Evolutionary conservation across 108 stramenopile genomes (phyloP).

Genomic region (Chaetoceros muelleri): DNA sequence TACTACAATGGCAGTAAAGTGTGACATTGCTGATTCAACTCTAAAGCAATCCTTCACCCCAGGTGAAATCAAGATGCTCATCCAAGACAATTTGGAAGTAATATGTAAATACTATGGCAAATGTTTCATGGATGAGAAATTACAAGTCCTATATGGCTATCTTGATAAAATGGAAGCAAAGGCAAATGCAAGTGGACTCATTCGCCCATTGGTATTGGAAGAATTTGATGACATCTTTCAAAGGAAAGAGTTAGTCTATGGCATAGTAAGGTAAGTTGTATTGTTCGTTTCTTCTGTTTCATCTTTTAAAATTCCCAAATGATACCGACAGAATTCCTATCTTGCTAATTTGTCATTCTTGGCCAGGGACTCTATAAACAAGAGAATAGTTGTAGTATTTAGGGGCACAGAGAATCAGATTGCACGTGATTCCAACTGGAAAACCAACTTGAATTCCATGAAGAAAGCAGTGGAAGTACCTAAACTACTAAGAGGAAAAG

Average conservation of each 20-base stretch:
- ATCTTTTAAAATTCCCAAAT: too few relatives aligned
- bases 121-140: not conserved
- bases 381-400: constrained; percentile 26
- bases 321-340: too few relatives aligned
- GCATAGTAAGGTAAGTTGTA: too few relatives aligned
- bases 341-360: too few relatives aligned
- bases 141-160: not conserved
- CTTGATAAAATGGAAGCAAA: not conserved
- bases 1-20: too few relatives aligned
- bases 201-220: not conserved
- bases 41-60: not conserved
- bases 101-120: not conserved
- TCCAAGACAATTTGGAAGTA: not conserved
- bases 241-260: constrained; percentile 14
- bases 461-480: constrained; percentile 12
- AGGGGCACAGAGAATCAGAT: constrained; percentile 18
- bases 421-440: constrained; percentile 13
- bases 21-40: not conserved
- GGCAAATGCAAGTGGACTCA: not conserved
- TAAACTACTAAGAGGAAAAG: constrained; percentile 1
- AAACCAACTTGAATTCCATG: constrained; percentile 21
- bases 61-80: not conserved
- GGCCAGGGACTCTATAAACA: constrained; percentile 6
- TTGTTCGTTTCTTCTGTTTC: too few relatives aligned
- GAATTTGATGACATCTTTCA: constrained; percentile 26